Evolutionary conservation across 2,329 filamentous ascomycete genomes (phyloP).

Genomic region (Trichoderma koningii): DNA sequence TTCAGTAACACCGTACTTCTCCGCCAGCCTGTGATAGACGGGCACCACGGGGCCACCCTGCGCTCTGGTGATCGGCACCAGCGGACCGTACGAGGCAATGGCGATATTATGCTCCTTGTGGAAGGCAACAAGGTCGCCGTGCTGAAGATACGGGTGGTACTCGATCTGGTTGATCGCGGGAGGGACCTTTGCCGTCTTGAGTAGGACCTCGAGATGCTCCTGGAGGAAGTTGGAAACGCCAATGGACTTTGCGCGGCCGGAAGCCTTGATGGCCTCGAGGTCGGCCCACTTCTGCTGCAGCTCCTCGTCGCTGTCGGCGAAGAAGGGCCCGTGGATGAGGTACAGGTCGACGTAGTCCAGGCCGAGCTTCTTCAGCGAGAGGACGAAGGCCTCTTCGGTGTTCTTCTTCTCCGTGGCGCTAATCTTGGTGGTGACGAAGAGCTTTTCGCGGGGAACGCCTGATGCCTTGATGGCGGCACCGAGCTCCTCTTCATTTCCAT

Average conservation of each 20-base stretch:
- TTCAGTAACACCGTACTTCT: constrained; percentile 60
- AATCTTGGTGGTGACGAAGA: constrained; percentile 69
- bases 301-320: constrained; percentile 50
- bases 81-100: constrained; percentile 56
- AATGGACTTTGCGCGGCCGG: constrained; percentile 68
- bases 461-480: constrained; percentile 70
- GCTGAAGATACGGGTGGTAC: constrained; percentile 74
- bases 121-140: constrained; percentile 60
- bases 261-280: constrained; percentile 65
- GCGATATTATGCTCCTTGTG: constrained; percentile 60
- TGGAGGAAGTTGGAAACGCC: constrained; percentile 75
- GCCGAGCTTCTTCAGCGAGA: constrained; percentile 65
- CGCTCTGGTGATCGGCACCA: constrained; percentile 53
- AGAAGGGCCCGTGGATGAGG: constrained; percentile 62
- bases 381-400: constrained; percentile 54
- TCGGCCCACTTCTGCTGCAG: constrained; percentile 63
- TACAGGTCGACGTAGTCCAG: constrained; percentile 74
- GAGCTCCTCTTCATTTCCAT: constrained; percentile 69
- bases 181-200: constrained; percentile 59
- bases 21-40: constrained; percentile 53
- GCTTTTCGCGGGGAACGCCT: constrained; percentile 64
- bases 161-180: constrained; percentile 82
- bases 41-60: constrained; percentile 56
- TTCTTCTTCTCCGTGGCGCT: constrained; percentile 44
- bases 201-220: constrained; percentile 56